Percentiles rank a stretch among this genome's conserved stretches.
Conservation (phyloP, 805 yeast genomes). For the Kodamaea kaohsiungensis region DNA sequence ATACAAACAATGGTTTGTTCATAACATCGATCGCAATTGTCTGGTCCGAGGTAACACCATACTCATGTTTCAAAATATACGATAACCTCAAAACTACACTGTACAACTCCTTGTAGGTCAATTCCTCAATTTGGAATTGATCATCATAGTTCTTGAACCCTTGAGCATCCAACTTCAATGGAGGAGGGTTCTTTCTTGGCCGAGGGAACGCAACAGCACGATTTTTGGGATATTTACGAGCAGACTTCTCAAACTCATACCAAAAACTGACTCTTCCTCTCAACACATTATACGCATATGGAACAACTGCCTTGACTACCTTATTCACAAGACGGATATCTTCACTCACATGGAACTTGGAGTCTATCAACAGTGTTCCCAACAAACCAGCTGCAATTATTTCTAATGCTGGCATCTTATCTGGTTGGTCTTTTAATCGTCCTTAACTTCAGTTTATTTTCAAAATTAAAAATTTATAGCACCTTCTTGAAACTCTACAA, state of each 20-base stretch:
- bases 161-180: conserved; percentile 24
- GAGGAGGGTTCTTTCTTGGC: conserved; percentile 35
- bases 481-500: no score
- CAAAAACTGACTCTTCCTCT: conserved; percentile 59
- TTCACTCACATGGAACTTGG: conserved; percentile 47
- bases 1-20: conserved; percentile 79
- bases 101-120: conserved; percentile 69
- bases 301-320: conserved; percentile 40
- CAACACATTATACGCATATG: conserved; percentile 38
- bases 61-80: conserved; percentile 59
- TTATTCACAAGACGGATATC: conserved; percentile 55
- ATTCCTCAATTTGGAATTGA: conserved; percentile 60
- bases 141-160: conserved; percentile 49
- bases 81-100: conserved; percentile 67
- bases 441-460: neutral
- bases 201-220: conserved; percentile 66
- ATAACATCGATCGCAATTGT: conserved; percentile 74
- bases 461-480: no score
- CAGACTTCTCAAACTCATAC: conserved; percentile 67
- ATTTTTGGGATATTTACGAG: conserved; percentile 46
- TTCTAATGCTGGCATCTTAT: conserved; percentile 37
- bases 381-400: conserved; percentile 43
- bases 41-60: conserved; percentile 65
- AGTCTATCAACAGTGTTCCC: conserved; percentile 48
- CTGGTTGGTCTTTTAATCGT: neutral